phyloP scores from a whole-genome alignment of 345 rosid genomes.

The Kandelia obovata region DNA sequence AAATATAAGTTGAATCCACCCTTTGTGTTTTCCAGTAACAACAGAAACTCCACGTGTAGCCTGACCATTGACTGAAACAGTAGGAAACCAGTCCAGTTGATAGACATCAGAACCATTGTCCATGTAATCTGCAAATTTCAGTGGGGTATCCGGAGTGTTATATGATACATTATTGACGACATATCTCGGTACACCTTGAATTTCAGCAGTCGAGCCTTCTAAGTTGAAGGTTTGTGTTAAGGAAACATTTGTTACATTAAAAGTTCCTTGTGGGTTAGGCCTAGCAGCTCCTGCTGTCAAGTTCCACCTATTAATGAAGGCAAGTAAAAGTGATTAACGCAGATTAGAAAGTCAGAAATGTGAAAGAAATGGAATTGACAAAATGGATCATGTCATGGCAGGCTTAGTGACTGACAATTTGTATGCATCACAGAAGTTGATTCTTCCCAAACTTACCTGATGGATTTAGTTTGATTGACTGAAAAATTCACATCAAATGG shows the following conservation, averaged over 20 bases:
- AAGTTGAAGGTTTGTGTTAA: slow-evolving; percentile 39
- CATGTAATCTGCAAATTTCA: slow-evolving; percentile 48
- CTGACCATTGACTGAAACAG: slow-evolving; percentile 16
- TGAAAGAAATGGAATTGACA: no score
- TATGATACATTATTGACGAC: slow-evolving; percentile 52
- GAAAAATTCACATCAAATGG: slow-evolving; percentile 38
- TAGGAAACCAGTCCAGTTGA: slow-evolving; percentile 32
- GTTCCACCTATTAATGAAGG: slow-evolving; percentile 38
- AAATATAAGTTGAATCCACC: slow-evolving; percentile 51
- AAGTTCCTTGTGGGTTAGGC: slow-evolving; percentile 62
- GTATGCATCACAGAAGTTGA: not conserved
- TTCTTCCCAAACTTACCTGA: slow-evolving; percentile 22
- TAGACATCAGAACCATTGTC: slow-evolving; percentile 33
- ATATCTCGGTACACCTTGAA: slow-evolving; percentile 26
- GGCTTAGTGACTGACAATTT: no score
- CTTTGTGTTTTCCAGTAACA: slow-evolving; percentile 39
- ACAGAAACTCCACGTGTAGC: slow-evolving; percentile 38
- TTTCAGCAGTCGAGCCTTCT: slow-evolving; percentile 12
- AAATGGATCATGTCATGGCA: no score
- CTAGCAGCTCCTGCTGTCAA: slow-evolving; percentile 55
- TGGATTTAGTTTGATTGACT: slow-evolving; percentile 37
- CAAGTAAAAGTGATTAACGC: not conserved
- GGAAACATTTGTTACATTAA: slow-evolving; percentile 37
- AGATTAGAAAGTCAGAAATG: not conserved
- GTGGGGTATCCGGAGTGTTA: slow-evolving; percentile 40